Evolutionary conservation across 306 rosid species (phyloP), one percentile per base, ranked within the genome.

Genomic region (Betula pendula): DNA sequence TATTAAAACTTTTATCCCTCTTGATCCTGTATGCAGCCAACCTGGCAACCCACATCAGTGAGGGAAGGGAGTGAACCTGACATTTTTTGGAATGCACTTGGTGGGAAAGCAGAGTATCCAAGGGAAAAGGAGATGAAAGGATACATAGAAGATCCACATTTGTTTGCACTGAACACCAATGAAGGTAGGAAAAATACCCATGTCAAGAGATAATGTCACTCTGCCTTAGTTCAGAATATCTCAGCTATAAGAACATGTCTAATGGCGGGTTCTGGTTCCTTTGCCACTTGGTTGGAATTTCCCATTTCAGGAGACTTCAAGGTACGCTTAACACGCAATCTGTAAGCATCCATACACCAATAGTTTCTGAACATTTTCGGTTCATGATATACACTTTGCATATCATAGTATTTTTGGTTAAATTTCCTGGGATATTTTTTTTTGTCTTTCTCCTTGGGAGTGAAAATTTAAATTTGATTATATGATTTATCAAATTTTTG

Each of bases 61-160:
- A 92, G 97, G 88, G 97, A 94, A 89, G 98, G 98, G 80, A 90
- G 83, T 17, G 98, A 94, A 80, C 91, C 94, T 45, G 96, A 92
- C 81, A 68, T 3, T 72, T 94, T 94, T 84, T 94, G 96, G 97
- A 85, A 80, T 45, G 80, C 82, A 68, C 93, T 94, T 48, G 92
- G 93, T 53, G 95, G 92, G 75, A 94, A 88, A 82, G 68, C 86
- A 1, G 97, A 94, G 80, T 94, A 89, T 83, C 85, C 92, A 42
- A 90, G 45, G 77, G 96, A 48, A 56, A 94, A 90, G 76, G 98
- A 94, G 81, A 82, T 86, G 81, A 91, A 81, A 81, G 88, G 89
- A 77, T 81, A 75, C 75, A 38, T 75, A 44, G 98, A 94, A 79
- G 97, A 94, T 81, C 96, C 95, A 71, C 93, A 82, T 87, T 85